These are phyloP conservation scores for Suhomyces guaymorum DNA, from an alignment of 1,139 yeast species.

Conservation along the genomic window DNA sequence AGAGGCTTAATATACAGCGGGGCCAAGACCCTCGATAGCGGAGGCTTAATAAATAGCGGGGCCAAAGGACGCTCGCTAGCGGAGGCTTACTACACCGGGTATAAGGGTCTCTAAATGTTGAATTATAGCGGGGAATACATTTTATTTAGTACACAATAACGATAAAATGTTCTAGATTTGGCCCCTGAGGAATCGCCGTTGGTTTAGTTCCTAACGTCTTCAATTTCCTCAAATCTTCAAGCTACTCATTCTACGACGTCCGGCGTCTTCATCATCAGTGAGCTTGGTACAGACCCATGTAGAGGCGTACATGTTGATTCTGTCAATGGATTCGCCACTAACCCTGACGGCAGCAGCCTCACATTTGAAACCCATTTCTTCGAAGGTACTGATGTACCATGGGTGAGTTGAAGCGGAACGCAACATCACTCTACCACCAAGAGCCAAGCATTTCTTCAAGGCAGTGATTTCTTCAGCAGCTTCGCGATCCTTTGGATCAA, in stretches of 20 bases:
- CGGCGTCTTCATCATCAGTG: conserved; percentile 20
- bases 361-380: conserved; percentile 64
- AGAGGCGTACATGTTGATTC: conserved; percentile 85
- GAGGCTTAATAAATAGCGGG: too few relatives aligned
- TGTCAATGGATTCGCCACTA: conserved; percentile 65
- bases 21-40: too few relatives aligned
- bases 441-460: conserved; percentile 59
- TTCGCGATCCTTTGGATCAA: conserved; percentile 63
- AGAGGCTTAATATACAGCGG: too few relatives aligned
- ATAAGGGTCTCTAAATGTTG: too few relatives aligned
- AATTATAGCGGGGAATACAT: too few relatives aligned
- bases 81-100: too few relatives aligned
- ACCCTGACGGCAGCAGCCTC: conserved; percentile 68
- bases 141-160: too few relatives aligned
- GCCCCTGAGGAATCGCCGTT: too few relatives aligned
- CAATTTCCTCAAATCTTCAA: conserved; percentile 29
- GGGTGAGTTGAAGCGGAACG: conserved; percentile 75
- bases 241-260: conserved; percentile 42
- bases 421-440: conserved; percentile 72
- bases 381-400: conserved; percentile 75
- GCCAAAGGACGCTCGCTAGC: too few relatives aligned
- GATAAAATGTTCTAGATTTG: too few relatives aligned
- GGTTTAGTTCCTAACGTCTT: background rate
- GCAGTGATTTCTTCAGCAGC: conserved; percentile 69
- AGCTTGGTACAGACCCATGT: conserved; percentile 78